Base-by-base conservation (phyloP, 768 basidiomycete genomes). In the Boletellus sp. region DNA sequence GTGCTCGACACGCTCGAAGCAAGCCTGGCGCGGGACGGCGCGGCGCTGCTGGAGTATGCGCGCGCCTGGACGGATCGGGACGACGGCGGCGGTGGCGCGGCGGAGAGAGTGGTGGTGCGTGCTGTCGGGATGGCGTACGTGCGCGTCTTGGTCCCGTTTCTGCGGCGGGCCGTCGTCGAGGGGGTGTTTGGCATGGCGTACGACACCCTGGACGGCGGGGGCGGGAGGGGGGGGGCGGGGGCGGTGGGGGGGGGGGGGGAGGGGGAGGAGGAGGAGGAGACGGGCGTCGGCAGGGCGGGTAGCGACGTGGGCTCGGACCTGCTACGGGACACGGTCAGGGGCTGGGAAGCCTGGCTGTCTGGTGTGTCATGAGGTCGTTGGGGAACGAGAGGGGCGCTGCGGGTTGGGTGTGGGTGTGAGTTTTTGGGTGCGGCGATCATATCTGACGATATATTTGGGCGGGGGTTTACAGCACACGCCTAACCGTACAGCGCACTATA, bases 131-230 rank as follows among this genome's bases (percentile, higher is more conserved):
- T 73, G 39, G 81, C 81, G 20, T 91, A 83, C 54, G 76, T 79
- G 42, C 68, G 69, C 15, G 73, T 84, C 15, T 70, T 92, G 40
- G 77, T 84, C n/a, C 84, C 87, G 12, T 94, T 87, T 62, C 59
- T 88, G 56, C 70, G 77, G 59, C 73, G 83, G 19, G 91, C 85
- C 5, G 61, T 92, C 40, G 75, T 80, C 19, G 83, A 89, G 59
- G 90, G 90, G 3, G 84, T 92, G 22, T 93, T 87, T 70, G 79
- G 82, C 1, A 49, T 53, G 8, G 22, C 55, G 47, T 66, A 59
- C 59, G 54, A 16, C 33, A 13, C 24, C 33, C 16, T 55, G 22
- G 44, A 50, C 17, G 40, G 9, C 15, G 32, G 28, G 23, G 16
- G 22, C 7, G 45, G 53, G 10, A 42, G 20, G 7, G 2, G 28